Base-by-base conservation (phyloP, 495 filamentous ascomycete genomes). In the Penicillium desertorum region DNA sequence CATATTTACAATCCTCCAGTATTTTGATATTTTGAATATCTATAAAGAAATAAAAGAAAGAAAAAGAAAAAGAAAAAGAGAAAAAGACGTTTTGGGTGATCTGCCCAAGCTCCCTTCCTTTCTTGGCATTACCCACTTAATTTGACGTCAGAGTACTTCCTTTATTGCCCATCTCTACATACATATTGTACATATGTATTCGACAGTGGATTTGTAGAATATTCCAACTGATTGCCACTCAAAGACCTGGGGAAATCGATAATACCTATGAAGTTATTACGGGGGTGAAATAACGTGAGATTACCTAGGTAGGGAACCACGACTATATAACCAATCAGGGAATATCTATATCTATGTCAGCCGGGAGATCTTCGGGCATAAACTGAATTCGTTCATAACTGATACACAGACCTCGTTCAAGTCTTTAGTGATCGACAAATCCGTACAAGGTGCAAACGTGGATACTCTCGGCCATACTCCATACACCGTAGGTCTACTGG, bases 331-430 rank as follows among this genome's bases (percentile, higher is more conserved):
- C 41, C 51, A 54, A 54, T 23, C n/a, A 54, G 11, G 14, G 7
- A 17, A 39, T 17, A 23, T 5, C 34, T 27, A 29, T 27, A 29
- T 29, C 6, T 29, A 19, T 9, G 22, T 5, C 5, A 51, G 8
- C 10, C 50, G 50, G 50, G 50, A 52, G 50, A 52, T 52, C 50
- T 41, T 16, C 50, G 19, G 6, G 5, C 48, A 52, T 43, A 19
- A 52, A 43, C 37, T 8, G 50, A 41, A 29, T 29, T 42, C 8
- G 16, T 27, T 29, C 14, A 39, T 11, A 22, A 25, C 8, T 37
- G 20, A 41, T 39, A 22, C 32, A 37, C 34, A 51, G 19, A 37
- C 32, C 20, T 39, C 10, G 12, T 51, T 25, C 9, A 23, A 17
- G 0, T 17, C 2, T 17, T 5, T 16, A 22, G 9, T 45, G 22